Base-by-base conservation (phyloP, 202 grass and related monocot species). In the Schoenoplectus triqueter region DNA sequence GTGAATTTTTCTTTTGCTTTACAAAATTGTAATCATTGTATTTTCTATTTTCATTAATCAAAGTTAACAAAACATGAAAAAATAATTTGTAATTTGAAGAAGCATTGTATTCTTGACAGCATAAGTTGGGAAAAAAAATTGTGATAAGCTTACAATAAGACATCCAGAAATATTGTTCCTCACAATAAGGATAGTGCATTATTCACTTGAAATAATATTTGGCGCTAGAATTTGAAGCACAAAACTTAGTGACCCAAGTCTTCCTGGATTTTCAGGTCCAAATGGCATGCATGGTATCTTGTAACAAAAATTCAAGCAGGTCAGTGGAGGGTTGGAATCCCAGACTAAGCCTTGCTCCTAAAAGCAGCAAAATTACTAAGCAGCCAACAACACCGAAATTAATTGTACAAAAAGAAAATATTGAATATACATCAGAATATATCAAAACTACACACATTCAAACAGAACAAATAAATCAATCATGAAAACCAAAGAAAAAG, bases 401-500 rank as follows among this genome's bases (percentile, higher is more conserved):
- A 47, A 39, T 68, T 68, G 9, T 68, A 3, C 65, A 61, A 5
- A 8, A 62, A 5, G 3, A 69, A 69, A 45, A 45, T 46, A 46
- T 46, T 73, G 31, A 41, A 78, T 59, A 40, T 77, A 59, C 73
- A 78, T 78, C 51, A n/a, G 22, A 11, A 74, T 74, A 74, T 21
- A 51, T 7, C 2, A 73, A 20, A 59, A 78, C 73, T 78, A 78
- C 21, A 57, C 13, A 40, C 73, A 78, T 78, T 78, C 21, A 61
- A 44, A n/a, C 64, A 19, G 2, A 65, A 20, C 41, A 20, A 49
- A 66, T 50, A 56, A 82, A 66, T 69, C 5, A 69, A 15, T 8
- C 62, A 14, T 55, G 0, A 65, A 40, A 68, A 69, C 18, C 45
- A 15, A 77, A 77, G 48, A 75, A 77, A 14, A 51, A 56, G 5